Base-by-base conservation (phyloP, 106 monocot genomes). In the Xerophyta viscosa region DNA sequence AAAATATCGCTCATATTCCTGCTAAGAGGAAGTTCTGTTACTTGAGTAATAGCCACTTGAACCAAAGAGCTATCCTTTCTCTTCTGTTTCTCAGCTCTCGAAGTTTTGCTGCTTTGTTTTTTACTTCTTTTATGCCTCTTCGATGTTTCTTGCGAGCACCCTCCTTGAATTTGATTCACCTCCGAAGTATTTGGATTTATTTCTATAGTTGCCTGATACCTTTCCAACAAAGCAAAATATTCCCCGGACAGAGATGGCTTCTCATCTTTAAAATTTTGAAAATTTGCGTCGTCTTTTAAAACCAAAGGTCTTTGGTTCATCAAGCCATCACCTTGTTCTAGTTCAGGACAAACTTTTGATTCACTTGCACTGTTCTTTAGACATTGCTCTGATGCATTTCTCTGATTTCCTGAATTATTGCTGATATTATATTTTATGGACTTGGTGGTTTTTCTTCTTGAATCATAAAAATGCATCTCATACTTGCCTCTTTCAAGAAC, bases 401-500 rank as follows among this genome's bases (percentile, higher is more conserved):
- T 36, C 37, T 36, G 25, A 18, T 41, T 52, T 48, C 14, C 27
- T 41, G 26, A 45, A 27, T 15, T n/a, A n/a, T n/a, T 59, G 23
- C 9, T 51, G 30, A 49, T 14, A 37, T 45, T 48, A 24, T 31
- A 51, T 63, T 52, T 67, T 41, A 50, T 66, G 22, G 24, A 22
- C 51, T 54, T 60, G 20, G 42, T 12, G 13, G 19, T 29, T 13
- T 61, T 62, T 43, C 26, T 8, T 46, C 33, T 30, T 43, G 61
- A 30, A 21, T 41, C 27, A 21, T 49, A 27, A 50, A 45, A 27
- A 46, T 21, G 33, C 29, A 54, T 50, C 47, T 65, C 41, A 45
- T 15, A 46, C 41, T 54, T 65, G 56, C 23, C 43, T 28, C 31
- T 66, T 42, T 58, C 50, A 22, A 61, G 45, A 66, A 71, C 69